Evolutionary conservation across 352 stramenopile genomes (phyloP).

Genomic region (Blastocystis sp.): DNA sequence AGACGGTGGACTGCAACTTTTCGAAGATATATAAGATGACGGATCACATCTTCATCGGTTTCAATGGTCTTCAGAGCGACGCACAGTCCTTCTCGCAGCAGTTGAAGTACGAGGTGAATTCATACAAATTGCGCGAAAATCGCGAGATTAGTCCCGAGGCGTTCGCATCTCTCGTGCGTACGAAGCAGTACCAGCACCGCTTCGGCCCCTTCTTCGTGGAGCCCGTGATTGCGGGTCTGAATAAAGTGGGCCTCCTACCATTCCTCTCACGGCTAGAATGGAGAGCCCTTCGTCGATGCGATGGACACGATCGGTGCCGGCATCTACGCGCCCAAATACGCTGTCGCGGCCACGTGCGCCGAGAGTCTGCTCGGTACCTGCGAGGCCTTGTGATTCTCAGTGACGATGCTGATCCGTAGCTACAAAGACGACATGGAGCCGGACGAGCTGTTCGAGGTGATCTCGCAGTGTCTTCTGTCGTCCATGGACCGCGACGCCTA

Average conservation of each 20-base stretch:
- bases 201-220: conserved; percentile 98
- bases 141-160: conserved; percentile 94
- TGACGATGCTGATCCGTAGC: neutral
- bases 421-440: conserved; percentile 76
- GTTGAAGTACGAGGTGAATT: conserved; percentile 88
- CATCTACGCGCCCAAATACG: conserved; percentile 56
- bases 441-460: conserved; percentile 94
- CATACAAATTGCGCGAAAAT: conserved; percentile 98
- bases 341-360: conserved; percentile 51
- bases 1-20: conserved; percentile 95
- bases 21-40: conserved; percentile 97
- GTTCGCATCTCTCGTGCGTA: conserved; percentile 89
- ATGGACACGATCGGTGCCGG: conserved; percentile 68
- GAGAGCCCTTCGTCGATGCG: conserved; percentile 60
- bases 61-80: conserved; percentile 94
- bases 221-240: conserved; percentile 91
- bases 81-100: conserved; percentile 87
- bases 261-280: conserved; percentile 60
- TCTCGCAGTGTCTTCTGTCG: conserved; percentile 93
- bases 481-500: conserved; percentile 95
- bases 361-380: conserved; percentile 69
- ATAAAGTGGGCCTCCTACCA: conserved; percentile 71
- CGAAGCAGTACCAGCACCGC: conserved; percentile 95
- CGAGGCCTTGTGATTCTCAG: conserved; percentile 72
- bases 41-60: conserved; percentile 89